Base-by-base conservation (phyloP, 2,329 filamentous ascomycete species). In the Capronia coronata region DNA sequence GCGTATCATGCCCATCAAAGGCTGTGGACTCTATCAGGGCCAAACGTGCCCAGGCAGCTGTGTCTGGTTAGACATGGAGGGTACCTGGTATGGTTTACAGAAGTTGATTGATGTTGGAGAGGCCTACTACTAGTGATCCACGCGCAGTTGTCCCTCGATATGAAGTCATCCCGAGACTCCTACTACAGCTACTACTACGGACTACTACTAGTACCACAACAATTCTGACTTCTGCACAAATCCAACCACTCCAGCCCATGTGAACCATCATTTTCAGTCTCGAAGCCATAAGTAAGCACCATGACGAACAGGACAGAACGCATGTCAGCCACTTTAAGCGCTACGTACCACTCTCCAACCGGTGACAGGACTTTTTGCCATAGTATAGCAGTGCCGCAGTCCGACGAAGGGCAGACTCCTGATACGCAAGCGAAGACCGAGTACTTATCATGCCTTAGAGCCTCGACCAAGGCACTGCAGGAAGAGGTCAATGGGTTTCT, bases 401-500 rank as follows among this genome's bases (percentile, higher is more conserved):
- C 8, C 19, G 11, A 27, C 2, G 27, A 21, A 5, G 43, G 47
- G 16, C 35, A 38, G 3, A 22, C 38, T 13, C 11, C 49, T 30
- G 54, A 44, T 32, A 45, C 39, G 40, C 50, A 57, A 22, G 67
- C 70, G 14, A 79, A 79, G 61, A 71, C 72, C n/a, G 68, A 71
- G 27, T 80, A 78, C 60, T 67, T 83, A 8, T 63, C 69, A 6
- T 67, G 72, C 30, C 69, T 83, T 10, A 72, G 77, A 27, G 58
- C 68, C 2, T 68, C 71, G 6, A 70, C 76, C 22, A 70, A 69
- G 9, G 63, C 69, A 14, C 61, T 82, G n/a, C 80, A 83, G 62
- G 68, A 67, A 39, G 71, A 80, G 43, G 66, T 83, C 62, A 83
- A 83, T 59, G 65, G 66, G 16, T 80, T 79, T 57, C 61, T 83